Conservation (phyloP, 139 green algal species). For the Chlorella sp. region DNA sequence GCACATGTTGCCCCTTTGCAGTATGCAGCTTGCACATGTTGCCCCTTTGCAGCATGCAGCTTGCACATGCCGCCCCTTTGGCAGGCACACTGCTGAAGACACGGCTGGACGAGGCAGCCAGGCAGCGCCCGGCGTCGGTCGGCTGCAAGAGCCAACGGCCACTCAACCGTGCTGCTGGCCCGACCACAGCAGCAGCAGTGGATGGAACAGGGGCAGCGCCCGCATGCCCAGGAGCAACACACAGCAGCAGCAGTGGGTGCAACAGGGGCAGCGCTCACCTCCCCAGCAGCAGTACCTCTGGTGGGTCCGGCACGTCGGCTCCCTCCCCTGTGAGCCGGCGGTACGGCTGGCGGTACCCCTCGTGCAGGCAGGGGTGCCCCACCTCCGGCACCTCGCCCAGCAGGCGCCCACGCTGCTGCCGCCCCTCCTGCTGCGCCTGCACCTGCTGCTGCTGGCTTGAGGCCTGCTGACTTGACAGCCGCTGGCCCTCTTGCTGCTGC, state of each 20-base stretch:
- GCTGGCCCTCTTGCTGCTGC: not conserved
- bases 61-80: no score
- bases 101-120: not conserved
- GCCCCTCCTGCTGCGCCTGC: not conserved
- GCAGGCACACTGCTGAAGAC: no score
- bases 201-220: not conserved
- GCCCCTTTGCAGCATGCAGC: no score
- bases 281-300: conserved; percentile 49
- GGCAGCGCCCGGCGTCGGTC: no score
- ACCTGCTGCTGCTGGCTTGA: not conserved
- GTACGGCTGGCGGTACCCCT: conserved; percentile 65
- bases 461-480: not conserved
- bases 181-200: not conserved
- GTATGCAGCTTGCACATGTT: no score
- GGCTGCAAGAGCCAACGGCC: not conserved
- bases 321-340: conserved; percentile 42
- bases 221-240: conserved; percentile 56
- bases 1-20: no score
- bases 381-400: not conserved
- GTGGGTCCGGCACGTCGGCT: not conserved
- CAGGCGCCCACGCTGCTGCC: not conserved
- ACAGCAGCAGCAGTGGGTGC: not conserved
- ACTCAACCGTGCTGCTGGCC: not conserved
- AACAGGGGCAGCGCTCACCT: conserved; percentile 18
- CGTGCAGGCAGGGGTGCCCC: conserved; percentile 72